Evolutionary conservation across 1,284 basidiomycete genomes (phyloP), one percentile per base, ranked within the genome.

Genomic region (Phaffia rhodozyma): DNA sequence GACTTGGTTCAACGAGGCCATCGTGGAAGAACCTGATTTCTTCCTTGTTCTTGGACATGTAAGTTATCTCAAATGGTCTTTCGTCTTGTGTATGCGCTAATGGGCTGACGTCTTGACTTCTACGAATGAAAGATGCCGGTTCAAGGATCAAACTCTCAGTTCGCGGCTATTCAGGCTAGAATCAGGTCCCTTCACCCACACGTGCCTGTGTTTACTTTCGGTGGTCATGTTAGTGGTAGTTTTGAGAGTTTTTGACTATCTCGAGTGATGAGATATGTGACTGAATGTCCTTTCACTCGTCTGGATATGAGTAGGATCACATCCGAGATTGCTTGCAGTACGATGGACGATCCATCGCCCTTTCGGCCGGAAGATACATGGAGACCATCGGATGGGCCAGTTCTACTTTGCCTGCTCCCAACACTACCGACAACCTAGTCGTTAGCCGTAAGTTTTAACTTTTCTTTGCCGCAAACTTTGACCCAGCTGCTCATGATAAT

Each of bases 351-450:
- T 73, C 73, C 13, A 76, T 77, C 27, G 71, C 69, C 0, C 75
- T 91, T 48, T 86, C 89, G 69, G 88, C 86, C 61, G 89, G 89
- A 55, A 79, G 87, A 29, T 92, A 90, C 73, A 86, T 91, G 84
- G 89, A 92, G 75, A 91, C 89, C 6, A 79, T 91, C 63, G 87
- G 87, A 78, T 72, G 68, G 78, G 72, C 75, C 25, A 56, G 72
- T 71, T 73, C 72, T 16, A 70, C 70, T 30, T 50, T 75, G 18
- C 70, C 72, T 5, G 58, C 50, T 7, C 25, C 57, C 1, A 25
- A 68, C 20, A 67, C 70, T 21, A 68, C 70, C n/a, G 63, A 62
- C n/a, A 54, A 55, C 23, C 71, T 79, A 30, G 69, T 34, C 9
- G 32, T 34, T 34, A 34, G 32, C 32, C 4, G 32, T 34, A 34